phyloP scores from a whole-genome alignment of 1,139 yeast species.

The Blastobotrys serpentis region DNA sequence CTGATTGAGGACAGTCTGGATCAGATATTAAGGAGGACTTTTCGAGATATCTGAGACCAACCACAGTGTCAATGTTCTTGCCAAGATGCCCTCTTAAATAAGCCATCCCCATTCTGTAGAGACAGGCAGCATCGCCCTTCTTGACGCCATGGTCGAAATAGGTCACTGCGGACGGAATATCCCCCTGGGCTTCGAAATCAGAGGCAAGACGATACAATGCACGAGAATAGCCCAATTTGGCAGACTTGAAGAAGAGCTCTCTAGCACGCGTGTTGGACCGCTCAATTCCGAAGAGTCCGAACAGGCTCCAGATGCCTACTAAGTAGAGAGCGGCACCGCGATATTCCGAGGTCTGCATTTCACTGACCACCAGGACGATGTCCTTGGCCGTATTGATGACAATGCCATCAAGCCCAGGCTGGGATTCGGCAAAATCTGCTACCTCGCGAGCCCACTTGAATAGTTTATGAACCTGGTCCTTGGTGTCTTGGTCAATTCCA shows the following conservation, averaged over 20 bases:
- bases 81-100: conserved; percentile 38
- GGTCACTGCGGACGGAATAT: conserved; percentile 30
- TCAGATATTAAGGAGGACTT: conserved; percentile 36
- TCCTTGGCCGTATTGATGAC: conserved; percentile 32
- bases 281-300: conserved; percentile 31
- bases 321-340: conserved; percentile 35
- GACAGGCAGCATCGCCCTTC: conserved; percentile 38
- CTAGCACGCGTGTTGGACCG: conserved; percentile 29
- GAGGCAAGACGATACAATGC: conserved; percentile 41
- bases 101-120: conserved; percentile 40
- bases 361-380: conserved; percentile 29
- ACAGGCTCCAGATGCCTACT: conserved; percentile 35
- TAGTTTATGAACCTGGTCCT: conserved; percentile 19
- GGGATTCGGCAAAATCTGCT: conserved; percentile 34
- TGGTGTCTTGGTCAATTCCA: conserved; percentile 16
- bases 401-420: conserved; percentile 30
- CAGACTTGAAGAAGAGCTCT: conserved; percentile 34
- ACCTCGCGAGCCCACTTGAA: conserved; percentile 40
- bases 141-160: conserved; percentile 38
- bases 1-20: conserved; percentile 42
- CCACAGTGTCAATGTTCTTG: conserved; percentile 27
- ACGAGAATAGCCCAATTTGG: conserved; percentile 36
- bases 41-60: conserved; percentile 35
- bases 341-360: conserved; percentile 26
- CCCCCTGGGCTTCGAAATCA: conserved; percentile 36